Evolutionary conservation across 805 yeast species (phyloP).

Genomic region (Jamesozyma hellenica): DNA sequence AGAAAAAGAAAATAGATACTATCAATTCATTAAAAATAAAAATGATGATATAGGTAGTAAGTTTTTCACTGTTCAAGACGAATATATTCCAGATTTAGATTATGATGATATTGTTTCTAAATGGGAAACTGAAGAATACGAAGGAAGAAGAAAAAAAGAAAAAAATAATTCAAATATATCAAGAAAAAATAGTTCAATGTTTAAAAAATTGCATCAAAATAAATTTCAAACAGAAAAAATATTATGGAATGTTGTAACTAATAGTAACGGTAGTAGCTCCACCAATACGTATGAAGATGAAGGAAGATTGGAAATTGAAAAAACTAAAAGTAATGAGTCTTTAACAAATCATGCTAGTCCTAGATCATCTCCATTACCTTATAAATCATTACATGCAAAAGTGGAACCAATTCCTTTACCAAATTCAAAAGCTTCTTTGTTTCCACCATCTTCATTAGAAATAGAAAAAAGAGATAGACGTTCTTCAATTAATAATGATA

Average conservation of each 20-base stretch:
- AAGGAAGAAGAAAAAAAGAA: background rate
- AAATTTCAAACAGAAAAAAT: background rate
- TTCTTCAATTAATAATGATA: slow-evolving; percentile 3
- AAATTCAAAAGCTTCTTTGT: slow-evolving; percentile 8
- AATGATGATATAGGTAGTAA: slow-evolving; percentile 36
- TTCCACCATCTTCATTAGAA: slow-evolving; percentile 12
- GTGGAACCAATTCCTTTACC: slow-evolving; percentile 33
- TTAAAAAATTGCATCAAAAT: slow-evolving; percentile 1
- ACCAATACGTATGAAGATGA: slow-evolving; percentile 1
- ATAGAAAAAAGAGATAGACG: slow-evolving; percentile 11
- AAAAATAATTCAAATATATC: background rate
- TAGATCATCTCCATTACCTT: slow-evolving; percentile 11
- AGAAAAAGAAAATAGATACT: too few species aligned
- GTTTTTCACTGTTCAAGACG: slow-evolving; percentile 29
- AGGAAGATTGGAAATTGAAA: background rate
- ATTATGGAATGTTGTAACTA: slow-evolving; percentile 7
- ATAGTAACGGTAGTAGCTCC: slow-evolving; percentile 2
- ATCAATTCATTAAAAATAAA: background rate
- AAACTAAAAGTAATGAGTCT: background rate
- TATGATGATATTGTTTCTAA: slow-evolving; percentile 39
- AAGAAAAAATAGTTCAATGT: background rate
- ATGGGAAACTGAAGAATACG: slow-evolving; percentile 33
- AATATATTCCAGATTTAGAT: slow-evolving; percentile 64
- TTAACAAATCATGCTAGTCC: slow-evolving; percentile 1
- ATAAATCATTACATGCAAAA: slow-evolving; percentile 27